Evolutionary conservation across 2,329 filamentous ascomycete species (phyloP).

Genomic region (Fusarium dimerum): DNA sequence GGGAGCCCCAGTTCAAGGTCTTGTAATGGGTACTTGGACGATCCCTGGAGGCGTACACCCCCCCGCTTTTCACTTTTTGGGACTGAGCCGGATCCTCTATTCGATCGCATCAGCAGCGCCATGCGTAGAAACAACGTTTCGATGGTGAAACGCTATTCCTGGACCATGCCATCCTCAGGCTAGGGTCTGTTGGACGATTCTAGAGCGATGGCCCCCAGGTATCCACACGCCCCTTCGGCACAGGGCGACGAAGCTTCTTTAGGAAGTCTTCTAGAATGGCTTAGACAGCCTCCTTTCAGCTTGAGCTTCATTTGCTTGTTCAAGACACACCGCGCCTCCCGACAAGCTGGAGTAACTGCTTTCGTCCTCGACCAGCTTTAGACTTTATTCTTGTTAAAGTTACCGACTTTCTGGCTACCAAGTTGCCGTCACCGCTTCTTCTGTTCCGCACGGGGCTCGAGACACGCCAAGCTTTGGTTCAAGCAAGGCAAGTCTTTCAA

Average conservation of each 20-base stretch:
- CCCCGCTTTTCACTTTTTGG: slow-evolving; percentile 1
- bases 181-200: slow-evolving; percentile 9
- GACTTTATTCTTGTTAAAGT: slow-evolving; percentile 6
- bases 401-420: slow-evolving; percentile 21
- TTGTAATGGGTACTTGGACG: slow-evolving; percentile 26
- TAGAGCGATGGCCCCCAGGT: slow-evolving; percentile 1
- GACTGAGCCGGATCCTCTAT: not conserved
- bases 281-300: not conserved
- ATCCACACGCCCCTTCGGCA: slow-evolving; percentile 7
- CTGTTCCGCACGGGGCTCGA: slow-evolving; percentile 21
- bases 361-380: too few species aligned
- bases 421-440: slow-evolving; percentile 12
- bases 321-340: not conserved
- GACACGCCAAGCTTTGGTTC: slow-evolving; percentile 14
- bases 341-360: not conserved
- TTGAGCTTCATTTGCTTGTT: not conserved
- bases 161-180: not conserved
- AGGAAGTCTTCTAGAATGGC: slow-evolving; percentile 28
- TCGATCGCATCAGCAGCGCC: slow-evolving; percentile 8
- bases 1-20: not conserved
- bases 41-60: slow-evolving; percentile 12
- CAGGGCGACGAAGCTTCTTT: slow-evolving; percentile 13
- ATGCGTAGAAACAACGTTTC: slow-evolving; percentile 15
- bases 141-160: slow-evolving; percentile 14
- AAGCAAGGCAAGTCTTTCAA: not conserved